These are phyloP conservation scores for Raddia guianensis DNA, from an alignment of 176 grass and related monocot genomes.

Conservation along the genomic window DNA sequence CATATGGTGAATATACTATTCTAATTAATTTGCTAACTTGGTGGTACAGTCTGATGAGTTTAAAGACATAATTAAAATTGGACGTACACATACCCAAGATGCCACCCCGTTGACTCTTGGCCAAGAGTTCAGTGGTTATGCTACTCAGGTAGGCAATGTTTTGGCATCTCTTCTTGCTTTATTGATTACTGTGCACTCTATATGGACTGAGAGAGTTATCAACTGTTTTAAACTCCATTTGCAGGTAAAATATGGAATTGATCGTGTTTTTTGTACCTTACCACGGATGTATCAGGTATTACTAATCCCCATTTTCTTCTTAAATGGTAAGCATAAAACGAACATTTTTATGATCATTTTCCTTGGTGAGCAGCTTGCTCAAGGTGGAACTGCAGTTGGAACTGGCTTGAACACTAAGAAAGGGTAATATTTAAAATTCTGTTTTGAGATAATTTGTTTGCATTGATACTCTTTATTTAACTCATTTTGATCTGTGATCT, in stretches of 20 bases:
- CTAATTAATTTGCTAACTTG: constrained; percentile 28
- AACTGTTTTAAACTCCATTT: constrained; percentile 33
- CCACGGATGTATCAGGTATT: constrained; percentile 93
- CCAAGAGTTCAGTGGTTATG: constrained; percentile 96
- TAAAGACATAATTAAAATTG: constrained; percentile 95
- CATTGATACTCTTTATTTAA: neutral
- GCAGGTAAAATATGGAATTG: constrained; percentile 93
- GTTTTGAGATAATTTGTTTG: constrained; percentile 8
- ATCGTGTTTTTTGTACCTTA: constrained; percentile 73
- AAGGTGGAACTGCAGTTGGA: constrained; percentile 99
- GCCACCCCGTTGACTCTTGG: constrained; percentile 97
- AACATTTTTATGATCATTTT: constrained; percentile 33
- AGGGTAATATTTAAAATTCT: constrained; percentile 53
- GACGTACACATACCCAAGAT: constrained; percentile 97
- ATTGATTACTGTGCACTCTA: constrained; percentile 1
- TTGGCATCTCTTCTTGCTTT: constrained; percentile 32
- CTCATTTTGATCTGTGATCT: neutral
- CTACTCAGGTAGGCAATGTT: constrained; percentile 72
- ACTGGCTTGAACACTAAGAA: constrained; percentile 98
- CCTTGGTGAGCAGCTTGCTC: constrained; percentile 73
- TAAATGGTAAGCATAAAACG: constrained; percentile 25
- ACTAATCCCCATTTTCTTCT: constrained; percentile 35
- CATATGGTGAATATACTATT: neutral
- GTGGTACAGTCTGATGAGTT: constrained; percentile 79
- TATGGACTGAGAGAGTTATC: constrained; percentile 31